Evolutionary conservation across 2,329 filamentous ascomycete species (phyloP).

Genomic region (Colletotrichum sidae): DNA sequence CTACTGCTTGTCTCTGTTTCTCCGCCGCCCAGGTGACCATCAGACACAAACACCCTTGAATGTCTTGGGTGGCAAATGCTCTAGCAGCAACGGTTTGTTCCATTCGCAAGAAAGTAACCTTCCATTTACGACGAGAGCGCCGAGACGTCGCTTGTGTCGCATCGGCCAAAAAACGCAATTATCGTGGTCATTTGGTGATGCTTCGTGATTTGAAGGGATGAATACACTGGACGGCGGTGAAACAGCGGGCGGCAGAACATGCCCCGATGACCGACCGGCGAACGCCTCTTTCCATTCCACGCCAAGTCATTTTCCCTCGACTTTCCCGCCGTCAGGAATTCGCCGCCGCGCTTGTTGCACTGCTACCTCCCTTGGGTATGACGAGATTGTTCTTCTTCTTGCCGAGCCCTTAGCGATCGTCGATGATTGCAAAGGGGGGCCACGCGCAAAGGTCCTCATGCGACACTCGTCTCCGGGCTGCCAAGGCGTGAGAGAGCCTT

Average conservation of each 20-base stretch:
- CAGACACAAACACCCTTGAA: constrained; percentile 1
- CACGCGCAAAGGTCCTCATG: not conserved
- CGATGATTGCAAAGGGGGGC: not conserved
- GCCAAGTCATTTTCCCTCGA: not conserved
- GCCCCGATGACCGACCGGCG: not conserved
- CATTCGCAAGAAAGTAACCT: not conserved
- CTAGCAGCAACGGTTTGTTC: constrained; percentile 13
- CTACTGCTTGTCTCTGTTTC: constrained; percentile 22
- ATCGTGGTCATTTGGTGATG: constrained; percentile 1
- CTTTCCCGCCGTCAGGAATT: not conserved
- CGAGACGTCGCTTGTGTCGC: constrained; percentile 6
- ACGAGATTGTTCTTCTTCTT: constrained; percentile 7
- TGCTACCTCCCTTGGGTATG: constrained; percentile 9
- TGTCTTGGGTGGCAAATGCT: constrained; percentile 18
- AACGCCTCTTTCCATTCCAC: not conserved
- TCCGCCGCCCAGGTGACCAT: constrained; percentile 1
- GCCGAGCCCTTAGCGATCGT: constrained; percentile 3
- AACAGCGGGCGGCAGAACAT: not conserved
- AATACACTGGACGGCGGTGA: not conserved
- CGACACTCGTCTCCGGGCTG: constrained; percentile 18
- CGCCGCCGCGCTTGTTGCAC: not conserved
- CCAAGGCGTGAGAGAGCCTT: constrained; percentile 18
- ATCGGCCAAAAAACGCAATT: constrained; percentile 9
- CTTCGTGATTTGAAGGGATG: not conserved
- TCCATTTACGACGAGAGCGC: constrained; percentile 15